Evolutionary conservation across 106 monocot genomes (phyloP).

Genomic region (Ottelia alismoides): DNA sequence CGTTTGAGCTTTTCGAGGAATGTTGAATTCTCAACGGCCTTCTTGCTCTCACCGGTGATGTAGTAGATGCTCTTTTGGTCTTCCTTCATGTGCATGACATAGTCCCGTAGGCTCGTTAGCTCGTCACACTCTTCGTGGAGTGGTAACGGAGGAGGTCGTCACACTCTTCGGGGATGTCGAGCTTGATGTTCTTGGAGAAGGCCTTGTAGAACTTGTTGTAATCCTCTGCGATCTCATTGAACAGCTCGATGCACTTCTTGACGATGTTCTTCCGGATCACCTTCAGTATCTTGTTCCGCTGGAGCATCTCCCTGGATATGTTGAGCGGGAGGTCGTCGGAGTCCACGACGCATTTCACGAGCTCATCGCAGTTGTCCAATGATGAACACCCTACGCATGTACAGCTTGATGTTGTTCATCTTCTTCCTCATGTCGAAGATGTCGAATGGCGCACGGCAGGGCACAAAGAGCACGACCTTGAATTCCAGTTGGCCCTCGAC

Average conservation of each 20-base stretch:
- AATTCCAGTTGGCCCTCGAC: too few relatives aligned
- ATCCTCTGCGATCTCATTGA: too few relatives aligned
- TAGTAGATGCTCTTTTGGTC: too few relatives aligned
- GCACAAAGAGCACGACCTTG: constrained; percentile 7
- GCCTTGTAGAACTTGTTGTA: too few relatives aligned
- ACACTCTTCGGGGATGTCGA: constrained; percentile 5
- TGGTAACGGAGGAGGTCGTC: constrained; percentile 4
- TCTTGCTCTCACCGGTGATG: too few relatives aligned
- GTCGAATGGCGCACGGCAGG: constrained; percentile 4
- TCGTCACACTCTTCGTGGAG: constrained; percentile 6
- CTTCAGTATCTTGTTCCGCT: too few relatives aligned
- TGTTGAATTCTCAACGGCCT: constrained; percentile 6
- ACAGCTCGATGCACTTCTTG: too few relatives aligned
- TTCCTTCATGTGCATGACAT: constrained; percentile 3
- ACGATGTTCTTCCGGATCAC: too few relatives aligned
- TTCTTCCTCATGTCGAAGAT: constrained; percentile 6
- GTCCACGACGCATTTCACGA: constrained; percentile 4
- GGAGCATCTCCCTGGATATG: too few relatives aligned
- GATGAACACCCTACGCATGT: background rate
- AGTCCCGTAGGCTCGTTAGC: constrained; percentile 2
- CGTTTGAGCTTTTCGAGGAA: constrained; percentile 5
- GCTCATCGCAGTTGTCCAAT: constrained; percentile 7
- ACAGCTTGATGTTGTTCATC: too few relatives aligned
- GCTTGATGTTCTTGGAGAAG: too few relatives aligned
- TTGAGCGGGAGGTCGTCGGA: constrained; percentile 5